Base-by-base conservation (phyloP, 306 rosid genomes). In the Elaeagnus macrophylla region DNA sequence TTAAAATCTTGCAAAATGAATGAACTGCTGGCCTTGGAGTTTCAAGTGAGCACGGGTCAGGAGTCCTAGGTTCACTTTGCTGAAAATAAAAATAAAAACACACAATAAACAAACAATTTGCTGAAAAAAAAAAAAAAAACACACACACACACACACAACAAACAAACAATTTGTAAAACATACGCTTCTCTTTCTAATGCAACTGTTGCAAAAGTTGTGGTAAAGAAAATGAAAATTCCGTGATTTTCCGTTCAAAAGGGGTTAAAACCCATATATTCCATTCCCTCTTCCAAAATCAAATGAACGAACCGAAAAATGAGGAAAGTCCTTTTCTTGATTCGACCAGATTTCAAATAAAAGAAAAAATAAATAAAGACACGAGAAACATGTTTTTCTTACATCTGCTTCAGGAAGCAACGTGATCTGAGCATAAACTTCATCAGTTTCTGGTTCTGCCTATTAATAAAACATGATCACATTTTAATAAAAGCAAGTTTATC, bases 401-500 rank as follows among this genome's bases (percentile, higher is more conserved):
- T 85, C 79, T 51, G 66, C 56, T 79, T 77, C 85, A 37, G 95
- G 97, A 46, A 75, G 72, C 74, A 89, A 70, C 51, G 90, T 77
- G 58, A 86, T 72, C 40, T 79, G 87, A 57, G 97, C 95, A 60
- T 89, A 89, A 63, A 83, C 90, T 66, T 89, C 97, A 62, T 86
- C 95, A 5, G 88, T 77, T 51, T 89, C 97, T 78, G 65, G 76
- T 57, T 86, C 97, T 25, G 94, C 94, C 97, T 89, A 73, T 37
- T 25, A 25, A 25, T 3, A 25, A 25, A 25, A 25, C 32, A 25
- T 3, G 4, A 25, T 25, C 32, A 25, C 4, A 25, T 25, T 25
- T 25, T 25, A 25, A 25, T 12, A 49, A 48, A 19, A 52, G 13
- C 12, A 60, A 25, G 4, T 25, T 25, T 25, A 5, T 5, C 32